Base-by-base conservation (phyloP, 768 basidiomycete species). In the Ramaria rubella region DNA sequence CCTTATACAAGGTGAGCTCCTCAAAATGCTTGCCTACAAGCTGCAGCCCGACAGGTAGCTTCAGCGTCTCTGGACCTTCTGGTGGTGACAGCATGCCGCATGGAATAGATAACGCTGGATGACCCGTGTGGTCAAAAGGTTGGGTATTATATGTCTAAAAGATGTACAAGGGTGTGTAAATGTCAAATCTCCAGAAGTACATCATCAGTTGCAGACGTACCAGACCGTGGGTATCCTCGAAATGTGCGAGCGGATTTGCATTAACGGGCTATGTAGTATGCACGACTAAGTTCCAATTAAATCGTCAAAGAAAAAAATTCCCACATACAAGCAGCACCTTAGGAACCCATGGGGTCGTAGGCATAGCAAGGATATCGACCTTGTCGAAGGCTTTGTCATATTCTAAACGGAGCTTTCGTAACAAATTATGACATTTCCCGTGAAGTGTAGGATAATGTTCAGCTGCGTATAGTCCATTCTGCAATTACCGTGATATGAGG, bases 11-110 rank as follows among this genome's bases (percentile, higher is more conserved):
- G 19, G 52, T 54, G 27, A 54, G 52, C 31, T 43, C 52, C n/a
- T 54, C 38, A 31, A 42, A 44, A 44, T 54, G 52, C 29, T 26
- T 54, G 42, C 72, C 74, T 1, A 77, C 72, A 17, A 78, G 60
- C 64, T 76, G 75, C 71, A 78, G 70, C 5, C 74, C 74, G 7
- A 75, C 69, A 1, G 77, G 77, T 17, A 78, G 61, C 57, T 63
- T 69, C 52, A 72, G 54, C 17, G 71, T 61, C 12, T 67, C 68
- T 19, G 71, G 70, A 42, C 63, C 67, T 54, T 70, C 68, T 15
- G 69, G 66, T 2, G 71, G 71, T 0, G 72, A 59, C 4, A 73
- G 60, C 61, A 71, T 73, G 0, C 76, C 75, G 36, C 75, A 70
- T 7, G 75, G 75, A 27, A 77, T 60, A n/a, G 72, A 68, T 31